Evolutionary conservation across 2,329 filamentous ascomycete species (phyloP).

Genomic region (Chalaropsis thielavioides): DNA sequence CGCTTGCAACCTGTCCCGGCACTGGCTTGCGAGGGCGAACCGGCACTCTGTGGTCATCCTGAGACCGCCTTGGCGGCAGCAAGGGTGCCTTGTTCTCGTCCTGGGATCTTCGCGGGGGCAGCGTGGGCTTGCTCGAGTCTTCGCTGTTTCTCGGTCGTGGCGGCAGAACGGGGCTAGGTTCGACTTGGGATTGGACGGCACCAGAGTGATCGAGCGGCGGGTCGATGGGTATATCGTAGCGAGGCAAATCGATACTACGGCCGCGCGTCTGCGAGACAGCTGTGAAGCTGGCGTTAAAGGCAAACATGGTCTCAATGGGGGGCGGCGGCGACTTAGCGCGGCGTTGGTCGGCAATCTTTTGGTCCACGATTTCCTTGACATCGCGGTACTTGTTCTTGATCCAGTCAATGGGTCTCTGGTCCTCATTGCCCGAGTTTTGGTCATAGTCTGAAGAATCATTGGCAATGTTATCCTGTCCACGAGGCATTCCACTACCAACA

Average conservation of each 20-base stretch:
- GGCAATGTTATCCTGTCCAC: constrained; percentile 35
- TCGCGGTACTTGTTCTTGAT: constrained; percentile 47
- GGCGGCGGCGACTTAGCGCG: constrained; percentile 41
- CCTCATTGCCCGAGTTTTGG: constrained; percentile 4
- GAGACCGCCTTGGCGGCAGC: neutral
- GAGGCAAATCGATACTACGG: constrained; percentile 23
- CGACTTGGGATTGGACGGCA: neutral
- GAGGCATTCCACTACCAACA: constrained; percentile 45
- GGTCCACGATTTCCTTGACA: constrained; percentile 41
- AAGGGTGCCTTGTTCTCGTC: constrained; percentile 5
- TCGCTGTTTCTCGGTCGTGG: constrained; percentile 5
- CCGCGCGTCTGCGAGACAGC: constrained; percentile 23
- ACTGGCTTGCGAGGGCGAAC: constrained; percentile 8
- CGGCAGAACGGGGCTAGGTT: neutral
- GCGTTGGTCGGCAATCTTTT: constrained; percentile 38
- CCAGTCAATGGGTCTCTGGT: constrained; percentile 41
- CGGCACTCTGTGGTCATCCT: constrained; percentile 10
- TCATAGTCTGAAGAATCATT: constrained; percentile 35
- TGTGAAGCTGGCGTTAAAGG: constrained; percentile 19
- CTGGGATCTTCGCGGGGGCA: neutral
- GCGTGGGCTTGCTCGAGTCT: neutral
- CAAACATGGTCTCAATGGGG: constrained; percentile 11
- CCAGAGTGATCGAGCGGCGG: constrained; percentile 29
- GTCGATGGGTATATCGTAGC: constrained; percentile 35
- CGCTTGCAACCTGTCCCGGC: neutral